Evolutionary conservation across 2,329 filamentous ascomycete genomes (phyloP).

Genomic region (Pseudogymnoascus sp.): DNA sequence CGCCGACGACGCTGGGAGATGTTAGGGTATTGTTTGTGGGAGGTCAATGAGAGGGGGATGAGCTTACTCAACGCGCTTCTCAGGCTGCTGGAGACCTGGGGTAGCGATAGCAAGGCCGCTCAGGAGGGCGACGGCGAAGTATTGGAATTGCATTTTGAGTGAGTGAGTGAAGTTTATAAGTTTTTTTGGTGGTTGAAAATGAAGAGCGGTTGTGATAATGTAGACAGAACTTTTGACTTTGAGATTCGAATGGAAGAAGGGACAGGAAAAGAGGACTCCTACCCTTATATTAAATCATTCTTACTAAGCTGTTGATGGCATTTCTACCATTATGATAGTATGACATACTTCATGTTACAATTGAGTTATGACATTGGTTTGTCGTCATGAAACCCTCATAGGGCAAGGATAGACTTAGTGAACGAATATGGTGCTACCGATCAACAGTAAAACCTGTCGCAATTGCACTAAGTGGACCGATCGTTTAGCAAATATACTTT

Average conservation of each 20-base stretch:
- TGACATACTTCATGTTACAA: background rate
- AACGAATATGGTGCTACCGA: background rate
- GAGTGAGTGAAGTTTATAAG: background rate
- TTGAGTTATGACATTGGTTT: background rate
- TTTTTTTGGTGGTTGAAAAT: background rate
- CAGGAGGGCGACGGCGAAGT: background rate
- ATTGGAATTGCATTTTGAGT: constrained; percentile 6
- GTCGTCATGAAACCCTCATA: background rate
- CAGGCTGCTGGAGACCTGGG: background rate
- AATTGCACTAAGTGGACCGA: background rate
- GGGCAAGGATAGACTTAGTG: background rate
- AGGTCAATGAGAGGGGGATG: background rate
- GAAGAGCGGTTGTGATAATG: background rate
- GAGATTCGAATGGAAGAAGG: background rate
- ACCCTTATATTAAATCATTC: constrained; percentile 7
- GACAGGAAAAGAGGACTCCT: background rate
- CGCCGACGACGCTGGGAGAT: background rate
- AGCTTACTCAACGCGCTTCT: background rate
- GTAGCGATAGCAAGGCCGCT: background rate
- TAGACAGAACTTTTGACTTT: background rate
- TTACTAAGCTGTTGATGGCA: background rate
- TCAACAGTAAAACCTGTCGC: background rate
- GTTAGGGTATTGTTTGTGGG: background rate
- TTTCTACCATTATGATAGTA: background rate
- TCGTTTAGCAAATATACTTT: background rate